Evolutionary conservation across 805 yeast genomes (phyloP), one percentile per base, ranked within the genome.

Genomic region (Scheffersomyces coipomensis): DNA sequence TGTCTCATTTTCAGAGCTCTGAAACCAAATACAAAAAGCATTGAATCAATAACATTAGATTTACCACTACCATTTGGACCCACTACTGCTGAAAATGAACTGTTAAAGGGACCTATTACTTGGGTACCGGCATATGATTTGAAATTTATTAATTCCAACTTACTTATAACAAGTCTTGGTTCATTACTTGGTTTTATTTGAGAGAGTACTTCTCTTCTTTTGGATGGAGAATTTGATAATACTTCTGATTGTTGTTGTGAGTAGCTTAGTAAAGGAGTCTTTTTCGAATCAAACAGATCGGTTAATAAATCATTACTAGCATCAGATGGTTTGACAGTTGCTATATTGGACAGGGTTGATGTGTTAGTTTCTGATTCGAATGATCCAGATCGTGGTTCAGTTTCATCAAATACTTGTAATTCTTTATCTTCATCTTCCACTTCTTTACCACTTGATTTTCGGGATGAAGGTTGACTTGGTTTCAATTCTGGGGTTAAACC

Each of bases 41-140:
- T 81, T 4, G 97, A 88, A 60, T 95, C 99, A 60, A 93, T 93
- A 47, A 93, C 97, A 56, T 95, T 93, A 12, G 98, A 90, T 63
- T 93, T 93, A 2, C 99, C 99, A 10, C 96, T 85, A 7, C 99
- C 99, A 60, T 93, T 93, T 4, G 99, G 99, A 0, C 99, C 99
- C 11, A 93, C 97, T 9, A 93, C 95, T 0, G 99, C 98, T 9
- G 96, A 87, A 55, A 93, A 95, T 4, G 95, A 88, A 26, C 90
- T 66, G 52, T 93, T 85, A 62, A 93, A 93, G 0, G 99, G 99
- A 0, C 99, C 99, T 36, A 93, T 86, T 5, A 79, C 78, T 64
- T 93, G 98, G 13, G 75, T 68, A 0, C 99, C 99, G 1, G 97
- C 98, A 58, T 93, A 93, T 0, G 97, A 89, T 58, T 93, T 93